Evolutionary conservation across 2,329 filamentous ascomycete species (phyloP), one percentile per base, ranked within the genome.

Genomic region (Diplodia seriata): DNA sequence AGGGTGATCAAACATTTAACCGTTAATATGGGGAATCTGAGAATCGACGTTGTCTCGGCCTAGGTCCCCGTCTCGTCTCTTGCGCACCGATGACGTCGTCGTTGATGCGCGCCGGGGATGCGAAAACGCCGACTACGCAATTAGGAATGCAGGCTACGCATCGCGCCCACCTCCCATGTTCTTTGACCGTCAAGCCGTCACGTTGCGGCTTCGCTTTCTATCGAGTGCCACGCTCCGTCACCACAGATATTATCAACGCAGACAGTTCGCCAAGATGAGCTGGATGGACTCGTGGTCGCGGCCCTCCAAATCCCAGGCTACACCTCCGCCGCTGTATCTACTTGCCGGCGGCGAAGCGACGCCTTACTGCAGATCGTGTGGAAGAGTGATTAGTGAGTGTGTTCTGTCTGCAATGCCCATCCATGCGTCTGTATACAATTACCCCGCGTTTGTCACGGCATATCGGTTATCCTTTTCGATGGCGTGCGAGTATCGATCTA

Each of bases 281-380:
- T 83, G 81, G 81, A 84, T 83, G 82, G 82, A 83, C 74, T 81
- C 79, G 4, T 84, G 81, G 79, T 81, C 80, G 2, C 77, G 81
- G 14, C 80, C 80, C 1, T 75, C 74, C 47, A 82, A 83, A 70
- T 74, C 76, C 54, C 73, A 78, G 40, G 74, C 79, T 40, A 79
- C 77, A 1, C 86, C 86, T 12, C 82, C 84, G 11, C 86, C 86
- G 0, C 82, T 84, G 59, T 89, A 89, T 71, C 78, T 88, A 31
- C 79, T 79, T 0, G 73, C 77, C 1, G 74, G 80, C 2, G 81
- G 81, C 53, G 84, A 85, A 57, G 74, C 78, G 31, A 83, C 83
- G 0, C 82, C 83, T 0, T 88, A 88, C 73, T 88, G 86, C 71
- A 82, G 83, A 69, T 83, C 83, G 14, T 89, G 86, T 70, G 86